Evolutionary conservation across 768 basidiomycete genomes (phyloP), one percentile per base, ranked within the genome.

Genomic region (Cystofilobasidium ferigula): DNA sequence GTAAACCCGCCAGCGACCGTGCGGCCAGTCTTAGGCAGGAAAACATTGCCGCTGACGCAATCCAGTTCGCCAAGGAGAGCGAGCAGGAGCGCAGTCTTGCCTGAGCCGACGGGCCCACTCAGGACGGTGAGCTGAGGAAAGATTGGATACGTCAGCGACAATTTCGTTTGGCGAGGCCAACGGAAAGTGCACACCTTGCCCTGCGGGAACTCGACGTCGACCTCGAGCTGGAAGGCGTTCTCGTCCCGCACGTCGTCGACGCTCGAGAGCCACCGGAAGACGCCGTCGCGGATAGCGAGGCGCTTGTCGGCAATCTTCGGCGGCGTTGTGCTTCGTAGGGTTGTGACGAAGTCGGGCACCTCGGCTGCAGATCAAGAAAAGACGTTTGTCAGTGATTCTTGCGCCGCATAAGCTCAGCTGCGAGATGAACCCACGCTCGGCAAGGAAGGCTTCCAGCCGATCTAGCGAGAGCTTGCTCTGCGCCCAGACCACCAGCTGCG

Each of bases 21-120:
- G 18, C 45, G 42, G 5, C 48, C 62, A 1, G 53, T 42, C 63
- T 64, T 69, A 16, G 68, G 68, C 14, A 69, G 34, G 32, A 51
- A 40, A 2, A 64, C 62, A 6, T 1, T 30, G n/a, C 68, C 68
- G 16, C 24, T 38, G 22, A 69, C 16, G 48, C 62, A 61, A 1
- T 64, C 51, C 30, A 64, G 71, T 84, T 86, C 85, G 73, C 86
- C 86, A n/a, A 87, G 78, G 36, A 87, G 74, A 0, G 85, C 83
- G 12, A 79, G 76, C 43, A 87, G 76, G 16, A 86, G 71, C 34
- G 54, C 63, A 3, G 47, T 42, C 63, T 88, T 88, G 0, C 86
- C 86, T 3, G 84, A 83, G 14, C 85, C 84, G 24, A 85, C 85
- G 2, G 82, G 75, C n/a, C 86, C 83, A 69, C 78, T 83, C 60